Conservation (phyloP, 163 green algal genomes). For the Trebouxiophyceae sp. region DNA sequence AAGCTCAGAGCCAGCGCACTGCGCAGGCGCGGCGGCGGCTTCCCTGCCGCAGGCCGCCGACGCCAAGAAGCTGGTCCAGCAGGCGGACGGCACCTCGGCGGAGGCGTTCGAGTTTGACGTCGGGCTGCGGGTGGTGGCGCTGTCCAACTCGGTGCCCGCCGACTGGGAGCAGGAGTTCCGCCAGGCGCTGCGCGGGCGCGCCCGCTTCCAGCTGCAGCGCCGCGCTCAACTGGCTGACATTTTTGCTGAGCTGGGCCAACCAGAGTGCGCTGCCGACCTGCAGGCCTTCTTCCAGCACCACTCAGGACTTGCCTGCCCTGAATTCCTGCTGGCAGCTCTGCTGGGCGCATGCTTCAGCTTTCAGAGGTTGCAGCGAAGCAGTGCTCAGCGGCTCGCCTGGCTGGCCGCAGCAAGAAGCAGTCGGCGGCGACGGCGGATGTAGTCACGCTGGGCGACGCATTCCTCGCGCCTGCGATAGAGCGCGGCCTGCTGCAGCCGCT, state of each 20-base stretch:
- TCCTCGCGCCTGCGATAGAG: conserved; percentile 53
- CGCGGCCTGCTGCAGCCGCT: conserved; percentile 63
- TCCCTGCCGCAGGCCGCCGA: neutral
- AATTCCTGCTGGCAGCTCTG: no score
- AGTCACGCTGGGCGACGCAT: conserved; percentile 67
- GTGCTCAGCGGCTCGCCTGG: neutral
- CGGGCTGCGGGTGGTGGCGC: conserved; percentile 37
- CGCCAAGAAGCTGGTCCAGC: neutral
- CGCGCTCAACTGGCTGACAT: conserved; percentile 56
- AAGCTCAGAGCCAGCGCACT: neutral
- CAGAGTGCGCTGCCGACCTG: neutral
- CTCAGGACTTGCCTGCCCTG: neutral
- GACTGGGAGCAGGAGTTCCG: conserved; percentile 54
- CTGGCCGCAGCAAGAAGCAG: conserved; percentile 15
- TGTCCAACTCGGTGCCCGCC: conserved; percentile 47
- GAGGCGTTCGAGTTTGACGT: conserved; percentile 11
- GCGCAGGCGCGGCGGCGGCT: neutral
- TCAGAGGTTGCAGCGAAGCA: no score
- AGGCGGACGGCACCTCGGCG: neutral
- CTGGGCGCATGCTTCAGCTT: no score
- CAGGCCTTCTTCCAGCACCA: neutral
- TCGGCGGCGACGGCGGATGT: conserved; percentile 45
- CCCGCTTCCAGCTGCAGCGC: conserved; percentile 32
- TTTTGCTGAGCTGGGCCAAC: conserved; percentile 33
- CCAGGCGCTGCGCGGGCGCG: conserved; percentile 15